Evolutionary conservation across 2,329 filamentous ascomycete species (phyloP), one percentile per base, ranked within the genome.

Genomic region (Ascomycota sp.): DNA sequence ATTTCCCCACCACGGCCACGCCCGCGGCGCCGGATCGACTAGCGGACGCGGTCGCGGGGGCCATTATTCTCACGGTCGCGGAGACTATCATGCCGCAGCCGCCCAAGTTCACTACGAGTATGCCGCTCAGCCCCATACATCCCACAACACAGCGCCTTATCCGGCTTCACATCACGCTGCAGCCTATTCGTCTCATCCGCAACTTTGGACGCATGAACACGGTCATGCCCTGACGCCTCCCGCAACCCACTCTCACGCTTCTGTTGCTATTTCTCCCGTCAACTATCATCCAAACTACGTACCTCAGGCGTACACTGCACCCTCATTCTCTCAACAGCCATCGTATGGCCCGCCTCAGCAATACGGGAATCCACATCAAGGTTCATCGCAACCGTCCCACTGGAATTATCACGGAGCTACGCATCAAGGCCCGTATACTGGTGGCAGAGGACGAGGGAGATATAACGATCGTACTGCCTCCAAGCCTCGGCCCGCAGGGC

Each of bases 251-350:
- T 45, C 56, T 22, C 63, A 65, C 40, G 48, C 53, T 26, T 55
- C 57, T 25, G 44, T 55, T 31, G 60, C 63, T 20, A 48, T 70
- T 22, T 56, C 64, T 29, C 49, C 61, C 21, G 53, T 60, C 35
- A 65, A 64, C 40, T 70, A 70, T 40, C 66, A 69, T 38, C 64
- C 64, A 22, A 68, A 65, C 45, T 72, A 69, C 42, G 58, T 65
- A 24, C 60, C 61, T 25, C 69, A 70, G 39, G 46, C 55, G 7
- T 72, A 69, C 34, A 47, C 48, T 21, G 43, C 48, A 27, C 33
- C 53, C 17, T 53, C 57, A 31, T 55, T 56, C 34, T 41, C 51
- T 9, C 61, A 61, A 35, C 58, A 58, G 30, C 50, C 57, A 23
- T 46, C 54, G 10, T 63, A 63, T 36, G 48, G 47, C 9, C 44